Evolutionary conservation across 106 monocot genomes (phyloP).

Genomic region (Platanthera guangdongensis): DNA sequence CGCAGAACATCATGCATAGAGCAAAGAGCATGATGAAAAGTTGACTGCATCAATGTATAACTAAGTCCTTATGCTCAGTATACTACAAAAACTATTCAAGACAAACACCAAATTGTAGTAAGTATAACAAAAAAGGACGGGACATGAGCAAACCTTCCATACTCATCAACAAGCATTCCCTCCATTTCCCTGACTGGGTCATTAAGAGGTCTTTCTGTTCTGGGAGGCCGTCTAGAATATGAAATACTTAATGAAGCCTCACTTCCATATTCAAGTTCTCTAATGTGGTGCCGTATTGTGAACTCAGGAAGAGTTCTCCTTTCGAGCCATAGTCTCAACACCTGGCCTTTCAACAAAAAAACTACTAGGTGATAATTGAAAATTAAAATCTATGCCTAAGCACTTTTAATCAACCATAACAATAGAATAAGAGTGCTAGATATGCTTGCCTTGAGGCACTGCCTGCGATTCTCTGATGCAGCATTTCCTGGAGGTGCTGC

Average conservation of each 20-base stretch:
- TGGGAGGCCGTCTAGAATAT: conserved; percentile 47
- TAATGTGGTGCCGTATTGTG: conserved; percentile 58
- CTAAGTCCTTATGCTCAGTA: neutral
- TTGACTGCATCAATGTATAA: neutral
- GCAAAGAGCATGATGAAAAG: neutral
- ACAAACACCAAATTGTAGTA: neutral
- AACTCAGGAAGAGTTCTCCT: conserved; percentile 78
- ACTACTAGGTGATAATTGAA: conserved; percentile 1
- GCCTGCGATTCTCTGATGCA: conserved; percentile 79
- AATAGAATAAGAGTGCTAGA: neutral
- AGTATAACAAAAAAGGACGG: neutral
- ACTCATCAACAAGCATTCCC: conserved; percentile 98
- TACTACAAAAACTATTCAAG: neutral
- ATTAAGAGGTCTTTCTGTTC: conserved; percentile 79
- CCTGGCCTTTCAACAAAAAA: conserved; percentile 29
- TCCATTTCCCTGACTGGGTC: conserved; percentile 94
- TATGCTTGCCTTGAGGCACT: conserved; percentile 80
- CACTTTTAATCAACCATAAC: neutral
- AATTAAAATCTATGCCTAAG: neutral
- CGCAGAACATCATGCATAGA: neutral
- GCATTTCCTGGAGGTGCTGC: conserved; percentile 80
- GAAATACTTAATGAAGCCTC: conserved; percentile 47
- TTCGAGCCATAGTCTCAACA: conserved; percentile 91
- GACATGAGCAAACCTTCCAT: conserved; percentile 61
- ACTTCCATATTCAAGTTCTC: conserved; percentile 58